These are phyloP conservation scores for Raphanus hybrid DNA, from an alignment of 441 rosid genomes.

Conservation along the genomic window DNA sequence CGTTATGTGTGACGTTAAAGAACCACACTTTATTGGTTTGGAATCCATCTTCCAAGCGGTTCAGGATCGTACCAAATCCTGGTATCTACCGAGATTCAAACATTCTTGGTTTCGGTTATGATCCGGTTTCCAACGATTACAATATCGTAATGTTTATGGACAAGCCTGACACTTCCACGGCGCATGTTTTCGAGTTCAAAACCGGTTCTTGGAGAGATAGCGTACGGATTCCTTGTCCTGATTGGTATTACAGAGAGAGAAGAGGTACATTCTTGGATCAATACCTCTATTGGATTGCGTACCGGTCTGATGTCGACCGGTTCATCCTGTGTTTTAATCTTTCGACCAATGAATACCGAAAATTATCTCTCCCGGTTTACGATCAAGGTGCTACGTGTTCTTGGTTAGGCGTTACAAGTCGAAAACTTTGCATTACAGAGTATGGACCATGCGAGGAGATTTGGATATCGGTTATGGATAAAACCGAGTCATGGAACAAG, in stretches of 20 bases:
- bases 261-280: slow-evolving; percentile 30
- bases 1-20: slow-evolving; percentile 36
- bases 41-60: slow-evolving; percentile 33
- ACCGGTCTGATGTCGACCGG: slow-evolving; percentile 32
- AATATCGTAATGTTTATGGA: slow-evolving; percentile 37
- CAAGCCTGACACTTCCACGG: slow-evolving; percentile 23
- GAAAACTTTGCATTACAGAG: slow-evolving; percentile 25
- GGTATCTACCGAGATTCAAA: slow-evolving; percentile 27
- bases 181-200: slow-evolving; percentile 25
- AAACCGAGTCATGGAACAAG: slow-evolving; percentile 34
- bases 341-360: slow-evolving; percentile 30
- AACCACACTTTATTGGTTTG: slow-evolving; percentile 31
- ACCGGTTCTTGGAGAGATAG: slow-evolving; percentile 33
- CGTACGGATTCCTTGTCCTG: slow-evolving; percentile 27
- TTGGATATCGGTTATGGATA: slow-evolving; percentile 32
- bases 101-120: slow-evolving; percentile 39
- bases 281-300: slow-evolving; percentile 37
- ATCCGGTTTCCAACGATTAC: slow-evolving; percentile 28
- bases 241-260: slow-evolving; percentile 41
- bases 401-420: slow-evolving; percentile 31
- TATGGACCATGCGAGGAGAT: slow-evolving; percentile 20
- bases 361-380: slow-evolving; percentile 13
- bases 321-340: slow-evolving; percentile 33
- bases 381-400: slow-evolving; percentile 21
- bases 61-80: slow-evolving; percentile 36